Evolutionary conservation across 2,329 filamentous ascomycete species (phyloP), one percentile per base, ranked within the genome.

Genomic region (Fusarium torreyae): DNA sequence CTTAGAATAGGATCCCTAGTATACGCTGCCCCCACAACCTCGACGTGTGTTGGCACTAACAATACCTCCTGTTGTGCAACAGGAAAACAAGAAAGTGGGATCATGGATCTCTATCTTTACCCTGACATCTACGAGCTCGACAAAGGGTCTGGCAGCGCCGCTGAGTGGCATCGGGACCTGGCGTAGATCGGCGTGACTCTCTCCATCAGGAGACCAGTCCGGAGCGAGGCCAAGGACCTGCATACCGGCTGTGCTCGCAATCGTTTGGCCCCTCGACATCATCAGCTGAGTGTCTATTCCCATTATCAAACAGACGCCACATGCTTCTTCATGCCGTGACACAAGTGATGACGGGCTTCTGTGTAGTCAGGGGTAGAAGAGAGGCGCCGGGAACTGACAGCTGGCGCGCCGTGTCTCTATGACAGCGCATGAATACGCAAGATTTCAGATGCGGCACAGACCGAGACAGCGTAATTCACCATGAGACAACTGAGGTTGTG

Each of bases 401-500:
- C 70, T 70, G 57, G 55, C 51, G 54, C 46, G 64, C 48, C 45
- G 46, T 46, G 22, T 51, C 15, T 11, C 22, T 48, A 55, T 50
- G 49, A 61, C 57, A 63, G 54, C 65, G 28, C 61, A 66, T 72
- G 53, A 61, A 63, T 51, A 59, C 63, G 62, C 58, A 61, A 66
- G 52, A 75, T 69, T 63, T 59, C 57, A 71, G 69, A 72, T 74
- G 66, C 60, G 71, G 71, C 66, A 72, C 61, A 51, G 57, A 70
- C 63, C 63, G 67, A 75, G 69, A 74, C 72, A 72, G 52, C 52
- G 50, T 48, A 66, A 55, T 57, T 66, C 42, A 51, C 31, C 52
- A 56, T 57, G 57, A 66, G 65, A 64, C 61, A 59, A 42, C 46
- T 55, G 38, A 45, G 24, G 49, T 24, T 46, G 67, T 68, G 20